These are phyloP conservation scores for Acacia pycnantha DNA, from an alignment of 331 rosid genomes.

Conservation along the genomic window DNA sequence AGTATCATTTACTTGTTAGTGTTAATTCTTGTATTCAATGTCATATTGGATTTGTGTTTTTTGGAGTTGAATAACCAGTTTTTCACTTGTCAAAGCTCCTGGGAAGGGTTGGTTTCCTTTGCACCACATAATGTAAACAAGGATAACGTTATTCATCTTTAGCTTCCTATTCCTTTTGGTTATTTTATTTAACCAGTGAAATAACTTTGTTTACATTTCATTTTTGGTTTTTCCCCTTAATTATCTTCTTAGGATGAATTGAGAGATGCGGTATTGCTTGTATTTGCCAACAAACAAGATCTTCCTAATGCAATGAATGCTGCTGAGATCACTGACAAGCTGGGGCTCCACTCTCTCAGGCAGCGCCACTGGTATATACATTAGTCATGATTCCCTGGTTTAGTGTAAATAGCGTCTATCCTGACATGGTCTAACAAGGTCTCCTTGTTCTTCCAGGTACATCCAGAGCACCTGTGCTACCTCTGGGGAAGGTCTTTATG, in stretches of 20 bases:
- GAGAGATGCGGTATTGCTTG: constrained; percentile 97
- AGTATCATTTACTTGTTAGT: not conserved
- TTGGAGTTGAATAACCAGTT: not conserved
- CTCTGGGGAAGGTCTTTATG: constrained; percentile 98
- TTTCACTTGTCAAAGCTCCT: not conserved
- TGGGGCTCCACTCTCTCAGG: constrained; percentile 98
- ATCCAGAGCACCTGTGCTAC: constrained; percentile 99
- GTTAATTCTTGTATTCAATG: not conserved
- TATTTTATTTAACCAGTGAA: not conserved
- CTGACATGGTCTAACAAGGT: constrained; percentile 15
- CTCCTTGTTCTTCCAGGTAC: constrained; percentile 64
- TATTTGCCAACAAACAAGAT: constrained; percentile 99
- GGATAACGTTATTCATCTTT: not conserved
- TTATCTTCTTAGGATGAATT: constrained; percentile 74
- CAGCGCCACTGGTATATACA: constrained; percentile 93
- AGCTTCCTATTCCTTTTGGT: not conserved
- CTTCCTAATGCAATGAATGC: constrained; percentile 99
- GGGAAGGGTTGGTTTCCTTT: not conserved
- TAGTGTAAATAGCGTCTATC: not conserved
- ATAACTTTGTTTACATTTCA: not conserved
- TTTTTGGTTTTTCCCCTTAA: not conserved
- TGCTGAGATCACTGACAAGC: constrained; percentile 98
- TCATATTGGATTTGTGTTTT: not conserved
- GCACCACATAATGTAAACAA: constrained; percentile 1
- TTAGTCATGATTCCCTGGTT: not conserved